phyloP scores from a whole-genome alignment of 352 stramenopile species.

The Globisporangium cylindrosporum region DNA sequence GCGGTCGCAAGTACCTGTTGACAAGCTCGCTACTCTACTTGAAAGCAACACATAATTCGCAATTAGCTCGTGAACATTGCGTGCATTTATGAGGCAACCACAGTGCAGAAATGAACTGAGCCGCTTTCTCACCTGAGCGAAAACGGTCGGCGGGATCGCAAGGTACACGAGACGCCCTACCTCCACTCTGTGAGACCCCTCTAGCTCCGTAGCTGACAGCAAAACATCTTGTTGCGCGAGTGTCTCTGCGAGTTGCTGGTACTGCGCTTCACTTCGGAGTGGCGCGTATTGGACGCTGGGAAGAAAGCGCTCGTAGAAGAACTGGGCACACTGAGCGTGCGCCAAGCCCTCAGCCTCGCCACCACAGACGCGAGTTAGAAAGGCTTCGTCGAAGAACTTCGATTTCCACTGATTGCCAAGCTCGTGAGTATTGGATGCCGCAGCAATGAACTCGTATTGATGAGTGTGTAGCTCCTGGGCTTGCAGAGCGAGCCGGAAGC shows the following conservation, averaged over 20 bases:
- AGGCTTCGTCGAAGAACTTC: slow-evolving; percentile 34
- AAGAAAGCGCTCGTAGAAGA: slow-evolving; percentile 35
- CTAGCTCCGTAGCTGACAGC: neutral
- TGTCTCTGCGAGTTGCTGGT: slow-evolving; percentile 20
- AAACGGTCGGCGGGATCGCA: slow-evolving; percentile 71
- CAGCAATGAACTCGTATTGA: slow-evolving; percentile 39
- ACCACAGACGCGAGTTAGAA: slow-evolving; percentile 38
- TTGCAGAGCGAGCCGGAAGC: slow-evolving; percentile 56
- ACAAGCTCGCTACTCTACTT: slow-evolving; percentile 30
- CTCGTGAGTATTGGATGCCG: slow-evolving; percentile 30
- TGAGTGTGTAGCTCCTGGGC: slow-evolving; percentile 5
- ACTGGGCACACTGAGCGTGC: slow-evolving; percentile 22
- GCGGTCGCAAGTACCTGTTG: slow-evolving; percentile 31
- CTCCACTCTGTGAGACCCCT: slow-evolving; percentile 16
- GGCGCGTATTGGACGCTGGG: slow-evolving; percentile 44
- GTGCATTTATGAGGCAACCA: neutral
- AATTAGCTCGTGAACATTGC: neutral
- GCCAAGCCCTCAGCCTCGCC: neutral
- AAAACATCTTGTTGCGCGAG: slow-evolving; percentile 15
- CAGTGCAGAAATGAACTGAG: too few relatives aligned
- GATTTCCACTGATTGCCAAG: slow-evolving; percentile 31
- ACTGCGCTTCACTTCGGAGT: slow-evolving; percentile 33
- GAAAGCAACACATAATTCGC: neutral
- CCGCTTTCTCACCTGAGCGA: slow-evolving; percentile 34
- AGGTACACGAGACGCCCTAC: slow-evolving; percentile 68